Evolutionary conservation across 148 eudicot genomes (phyloP).

Genomic region (Camellia lanceoleosa): DNA sequence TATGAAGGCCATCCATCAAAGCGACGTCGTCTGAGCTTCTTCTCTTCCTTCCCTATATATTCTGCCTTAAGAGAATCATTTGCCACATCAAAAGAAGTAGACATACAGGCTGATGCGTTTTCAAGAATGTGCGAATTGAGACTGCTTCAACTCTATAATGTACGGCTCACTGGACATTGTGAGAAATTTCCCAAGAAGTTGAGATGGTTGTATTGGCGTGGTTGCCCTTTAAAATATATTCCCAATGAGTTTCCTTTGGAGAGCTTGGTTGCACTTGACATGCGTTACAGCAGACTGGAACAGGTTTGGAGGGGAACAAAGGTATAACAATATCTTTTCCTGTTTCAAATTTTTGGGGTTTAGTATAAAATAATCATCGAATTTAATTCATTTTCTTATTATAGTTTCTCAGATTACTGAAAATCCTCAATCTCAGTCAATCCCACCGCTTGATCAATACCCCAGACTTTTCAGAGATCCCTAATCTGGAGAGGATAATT

Average conservation of each 20-base stretch:
- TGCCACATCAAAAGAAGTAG: neutral
- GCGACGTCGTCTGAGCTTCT: neutral
- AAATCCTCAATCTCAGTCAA: slow-evolving; percentile 20
- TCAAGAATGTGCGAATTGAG: slow-evolving; percentile 3
- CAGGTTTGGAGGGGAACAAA: slow-evolving; percentile 9
- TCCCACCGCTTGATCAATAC: neutral
- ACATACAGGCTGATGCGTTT: slow-evolving; percentile 3
- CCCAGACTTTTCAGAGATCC: slow-evolving; percentile 12
- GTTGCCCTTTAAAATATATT: slow-evolving; percentile 1
- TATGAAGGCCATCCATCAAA: neutral
- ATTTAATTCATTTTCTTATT: neutral
- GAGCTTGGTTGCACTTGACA: slow-evolving; percentile 12
- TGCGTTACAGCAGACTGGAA: slow-evolving; percentile 2
- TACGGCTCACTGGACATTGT: neutral
- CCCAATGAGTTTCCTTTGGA: slow-evolving; percentile 2
- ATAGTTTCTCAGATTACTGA: slow-evolving; percentile 11
- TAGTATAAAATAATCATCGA: too few relatives aligned
- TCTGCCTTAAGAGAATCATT: neutral
- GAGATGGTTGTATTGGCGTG: slow-evolving; percentile 15
- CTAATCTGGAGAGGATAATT: slow-evolving; percentile 16
- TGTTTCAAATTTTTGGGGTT: too few relatives aligned
- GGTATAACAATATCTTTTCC: neutral
- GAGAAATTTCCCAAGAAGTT: slow-evolving; percentile 6
- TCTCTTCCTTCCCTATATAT: neutral
- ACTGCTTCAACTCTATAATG: slow-evolving; percentile 11